Evolutionary conservation across 495 filamentous ascomycete species (phyloP).

Genomic region (Neurospora sp.): DNA sequence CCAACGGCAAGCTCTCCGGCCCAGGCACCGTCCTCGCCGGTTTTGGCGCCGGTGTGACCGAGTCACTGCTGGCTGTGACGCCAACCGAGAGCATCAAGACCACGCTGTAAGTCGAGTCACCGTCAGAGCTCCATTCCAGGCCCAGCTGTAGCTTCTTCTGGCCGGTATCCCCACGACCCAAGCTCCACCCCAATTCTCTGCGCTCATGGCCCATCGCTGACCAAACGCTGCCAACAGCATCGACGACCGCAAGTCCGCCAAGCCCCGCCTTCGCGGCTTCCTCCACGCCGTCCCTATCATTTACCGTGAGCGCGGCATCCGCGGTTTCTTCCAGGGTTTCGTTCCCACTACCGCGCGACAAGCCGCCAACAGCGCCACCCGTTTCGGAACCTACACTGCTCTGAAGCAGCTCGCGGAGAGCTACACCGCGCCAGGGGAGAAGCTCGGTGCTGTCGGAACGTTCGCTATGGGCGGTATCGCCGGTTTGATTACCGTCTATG

Average conservation of each 20-base stretch:
- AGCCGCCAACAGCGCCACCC: slow-evolving; percentile 82
- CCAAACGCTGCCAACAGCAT: slow-evolving; percentile 44
- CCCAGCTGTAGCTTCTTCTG: no score
- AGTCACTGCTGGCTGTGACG: slow-evolving; percentile 87
- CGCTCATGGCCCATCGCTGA: background rate
- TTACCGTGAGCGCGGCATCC: slow-evolving; percentile 71
- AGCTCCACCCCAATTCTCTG: background rate
- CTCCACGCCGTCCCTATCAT: slow-evolving; percentile 84
- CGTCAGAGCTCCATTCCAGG: background rate
- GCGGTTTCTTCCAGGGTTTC: slow-evolving; percentile 94
- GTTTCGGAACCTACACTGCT: slow-evolving; percentile 84
- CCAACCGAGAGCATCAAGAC: slow-evolving; percentile 99
- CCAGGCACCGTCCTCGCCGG: slow-evolving; percentile 86
- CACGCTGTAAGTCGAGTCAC: slow-evolving; percentile 48
- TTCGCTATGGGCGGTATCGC: slow-evolving; percentile 88
- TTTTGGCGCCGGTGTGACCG: slow-evolving; percentile 89
- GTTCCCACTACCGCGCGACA: slow-evolving; percentile 90
- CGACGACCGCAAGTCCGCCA: slow-evolving; percentile 84
- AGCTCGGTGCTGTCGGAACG: slow-evolving; percentile 77
- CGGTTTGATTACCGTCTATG: slow-evolving; percentile 87
- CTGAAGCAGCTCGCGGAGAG: slow-evolving; percentile 84
- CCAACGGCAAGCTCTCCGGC: slow-evolving; percentile 79
- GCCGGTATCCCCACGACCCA: no score
- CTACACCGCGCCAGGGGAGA: slow-evolving; percentile 90
- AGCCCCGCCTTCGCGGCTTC: slow-evolving; percentile 84